Evolutionary conservation across 2,329 filamentous ascomycete genomes (phyloP).

Genomic region (Sarocladiaceae sp.): DNA sequence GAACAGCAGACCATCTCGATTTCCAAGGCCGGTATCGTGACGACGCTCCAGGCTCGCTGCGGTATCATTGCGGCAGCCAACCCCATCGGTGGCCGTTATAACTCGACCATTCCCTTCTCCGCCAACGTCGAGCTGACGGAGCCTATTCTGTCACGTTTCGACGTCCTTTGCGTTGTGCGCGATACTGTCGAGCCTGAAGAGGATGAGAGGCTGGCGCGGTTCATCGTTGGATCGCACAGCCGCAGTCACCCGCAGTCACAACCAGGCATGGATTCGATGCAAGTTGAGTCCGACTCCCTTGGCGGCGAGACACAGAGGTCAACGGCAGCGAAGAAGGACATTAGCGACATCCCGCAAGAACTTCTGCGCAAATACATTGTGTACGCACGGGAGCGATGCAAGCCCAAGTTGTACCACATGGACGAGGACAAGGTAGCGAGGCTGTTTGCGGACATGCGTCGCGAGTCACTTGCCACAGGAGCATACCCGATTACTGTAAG

Average conservation of each 20-base stretch:
- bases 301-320: slow-evolving; percentile 28
- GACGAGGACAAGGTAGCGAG: slow-evolving; percentile 95
- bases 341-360: slow-evolving; percentile 78
- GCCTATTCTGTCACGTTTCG: slow-evolving; percentile 95
- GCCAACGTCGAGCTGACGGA: slow-evolving; percentile 96
- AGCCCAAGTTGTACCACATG: slow-evolving; percentile 92
- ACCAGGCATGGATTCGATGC: slow-evolving; percentile 56
- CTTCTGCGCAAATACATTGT: slow-evolving; percentile 93
- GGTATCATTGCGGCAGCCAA: slow-evolving; percentile 96
- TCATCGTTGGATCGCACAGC: slow-evolving; percentile 91
- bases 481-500: slow-evolving; percentile 96
- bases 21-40: slow-evolving; percentile 97
- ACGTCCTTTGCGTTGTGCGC: slow-evolving; percentile 91
- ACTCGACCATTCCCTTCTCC: slow-evolving; percentile 90
- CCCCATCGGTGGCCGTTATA: slow-evolving; percentile 92
- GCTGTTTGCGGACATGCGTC: slow-evolving; percentile 91
- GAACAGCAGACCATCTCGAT: slow-evolving; percentile 99
- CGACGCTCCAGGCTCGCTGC: slow-evolving; percentile 90
- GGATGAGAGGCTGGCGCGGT: slow-evolving; percentile 87
- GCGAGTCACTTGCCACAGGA: slow-evolving; percentile 86
- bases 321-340: slow-evolving; percentile 28
- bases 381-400: slow-evolving; percentile 83
- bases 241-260: slow-evolving; percentile 71
- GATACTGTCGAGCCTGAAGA: slow-evolving; percentile 90
- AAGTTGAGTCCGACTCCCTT: slow-evolving; percentile 53